Conservation (phyloP, 306 rosid genomes). For the Prunus campanulata region DNA sequence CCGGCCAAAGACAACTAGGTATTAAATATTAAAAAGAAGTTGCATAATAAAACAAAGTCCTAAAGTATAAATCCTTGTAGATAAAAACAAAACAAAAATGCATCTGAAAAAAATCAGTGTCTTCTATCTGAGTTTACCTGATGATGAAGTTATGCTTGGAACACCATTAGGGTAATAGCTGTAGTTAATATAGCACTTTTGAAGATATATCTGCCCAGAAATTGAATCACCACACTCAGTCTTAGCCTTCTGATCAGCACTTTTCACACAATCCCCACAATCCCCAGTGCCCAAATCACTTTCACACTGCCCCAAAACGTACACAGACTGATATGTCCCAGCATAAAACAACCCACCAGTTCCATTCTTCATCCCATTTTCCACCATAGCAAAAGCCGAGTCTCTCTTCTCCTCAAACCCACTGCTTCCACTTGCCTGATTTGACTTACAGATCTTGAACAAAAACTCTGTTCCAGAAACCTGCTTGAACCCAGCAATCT, state of each 20-base stretch:
- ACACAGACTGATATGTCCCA: slow-evolving; percentile 61
- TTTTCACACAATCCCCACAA: slow-evolving; percentile 66
- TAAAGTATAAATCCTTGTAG: not conserved
- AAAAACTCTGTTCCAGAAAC: slow-evolving; percentile 47
- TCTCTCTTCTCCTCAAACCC: slow-evolving; percentile 61
- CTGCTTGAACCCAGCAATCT: slow-evolving; percentile 61
- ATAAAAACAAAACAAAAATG: not conserved
- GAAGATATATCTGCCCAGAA: slow-evolving; percentile 77
- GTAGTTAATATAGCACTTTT: slow-evolving; percentile 70
- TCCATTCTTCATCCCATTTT: slow-evolving; percentile 52
- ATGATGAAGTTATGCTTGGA: slow-evolving; percentile 40
- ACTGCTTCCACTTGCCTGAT: slow-evolving; percentile 36
- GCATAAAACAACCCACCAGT: slow-evolving; percentile 60
- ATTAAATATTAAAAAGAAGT: not conserved
- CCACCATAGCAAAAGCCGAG: slow-evolving; percentile 64
- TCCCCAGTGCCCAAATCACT: slow-evolving; percentile 58
- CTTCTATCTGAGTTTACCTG: slow-evolving; percentile 40
- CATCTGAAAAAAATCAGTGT: not conserved
- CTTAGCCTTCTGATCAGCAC: slow-evolving; percentile 53
- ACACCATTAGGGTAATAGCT: slow-evolving; percentile 78
- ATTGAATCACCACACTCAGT: slow-evolving; percentile 50
- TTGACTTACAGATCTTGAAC: slow-evolving; percentile 63
- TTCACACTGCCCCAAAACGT: slow-evolving; percentile 87
- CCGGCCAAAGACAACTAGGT: not conserved
- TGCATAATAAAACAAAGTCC: not conserved